phyloP scores from a whole-genome alignment of 202 grass and related monocot species.

The Carex sylvatica region DNA sequence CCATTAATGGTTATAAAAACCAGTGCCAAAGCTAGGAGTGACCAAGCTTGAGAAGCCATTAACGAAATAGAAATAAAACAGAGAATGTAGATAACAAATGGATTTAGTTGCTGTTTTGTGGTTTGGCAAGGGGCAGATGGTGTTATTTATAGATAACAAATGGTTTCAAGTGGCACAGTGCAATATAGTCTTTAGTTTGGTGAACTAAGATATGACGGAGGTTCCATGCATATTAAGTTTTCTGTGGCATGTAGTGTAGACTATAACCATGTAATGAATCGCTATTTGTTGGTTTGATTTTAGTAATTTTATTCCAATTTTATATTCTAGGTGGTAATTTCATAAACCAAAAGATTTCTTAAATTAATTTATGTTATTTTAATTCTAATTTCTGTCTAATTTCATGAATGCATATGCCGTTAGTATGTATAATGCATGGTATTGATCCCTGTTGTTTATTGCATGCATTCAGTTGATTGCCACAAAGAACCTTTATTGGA shows the following conservation, averaged over 20 bases:
- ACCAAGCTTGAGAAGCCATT: constrained; percentile 32
- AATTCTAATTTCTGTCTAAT: no score
- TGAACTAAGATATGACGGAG: neutral
- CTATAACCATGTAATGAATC: neutral
- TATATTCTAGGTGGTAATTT: no score
- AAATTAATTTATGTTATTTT: no score
- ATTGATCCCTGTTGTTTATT: neutral
- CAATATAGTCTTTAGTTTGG: constrained; percentile 12
- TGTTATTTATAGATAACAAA: constrained; percentile 32
- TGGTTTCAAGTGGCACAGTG: neutral
- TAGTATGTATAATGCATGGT: no score
- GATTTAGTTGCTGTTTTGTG: constrained; percentile 14
- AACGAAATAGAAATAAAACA: neutral
- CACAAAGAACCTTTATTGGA: neutral
- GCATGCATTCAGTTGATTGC: neutral
- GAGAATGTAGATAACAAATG: neutral
- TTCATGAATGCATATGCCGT: no score
- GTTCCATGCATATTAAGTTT: neutral
- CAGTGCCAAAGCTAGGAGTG: constrained; percentile 41
- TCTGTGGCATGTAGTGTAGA: neutral
- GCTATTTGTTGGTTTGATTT: no score
- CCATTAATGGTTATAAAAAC: constrained; percentile 39
- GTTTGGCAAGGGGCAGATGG: neutral
- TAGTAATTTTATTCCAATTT: neutral
- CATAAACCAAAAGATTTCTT: no score